Evolutionary conservation across 495 filamentous ascomycete genomes (phyloP).

Genomic region (Neurospora tetraspora): DNA sequence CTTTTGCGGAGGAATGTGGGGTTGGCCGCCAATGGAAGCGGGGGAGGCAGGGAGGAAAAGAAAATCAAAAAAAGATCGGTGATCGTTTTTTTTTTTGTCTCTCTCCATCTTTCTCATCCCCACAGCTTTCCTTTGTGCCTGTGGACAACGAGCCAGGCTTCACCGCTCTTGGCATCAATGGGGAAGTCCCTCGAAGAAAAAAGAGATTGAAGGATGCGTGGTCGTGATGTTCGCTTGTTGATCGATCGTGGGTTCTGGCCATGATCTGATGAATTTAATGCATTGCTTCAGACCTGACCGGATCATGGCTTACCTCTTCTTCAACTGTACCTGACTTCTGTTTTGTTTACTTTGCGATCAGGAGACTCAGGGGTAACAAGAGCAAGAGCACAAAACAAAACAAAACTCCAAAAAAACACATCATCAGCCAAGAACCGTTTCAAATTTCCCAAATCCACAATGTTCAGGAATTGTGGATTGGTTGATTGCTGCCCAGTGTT

Average conservation of each 20-base stretch:
- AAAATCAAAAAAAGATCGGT: not conserved
- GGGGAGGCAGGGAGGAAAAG: not conserved
- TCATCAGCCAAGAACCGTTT: not conserved
- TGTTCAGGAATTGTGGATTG: not conserved
- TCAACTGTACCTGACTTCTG: not conserved
- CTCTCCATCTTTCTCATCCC: not conserved
- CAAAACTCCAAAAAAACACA: not conserved
- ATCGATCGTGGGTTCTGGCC: not conserved
- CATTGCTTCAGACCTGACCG: not conserved
- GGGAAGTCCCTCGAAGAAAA: not conserved
- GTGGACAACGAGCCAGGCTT: not conserved
- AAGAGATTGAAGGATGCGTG: not conserved
- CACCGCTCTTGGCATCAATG: not conserved
- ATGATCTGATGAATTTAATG: not conserved
- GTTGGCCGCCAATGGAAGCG: not conserved
- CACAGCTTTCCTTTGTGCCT: not conserved
- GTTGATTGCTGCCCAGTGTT: not conserved
- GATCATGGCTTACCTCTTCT: not conserved
- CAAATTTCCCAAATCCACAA: not conserved
- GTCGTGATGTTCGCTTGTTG: not conserved
- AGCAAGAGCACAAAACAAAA: not conserved
- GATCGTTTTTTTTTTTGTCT: not conserved
- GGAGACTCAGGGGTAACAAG: not conserved
- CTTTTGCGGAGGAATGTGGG: not conserved
- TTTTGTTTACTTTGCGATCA: not conserved